Base-by-base conservation (phyloP, 352 stramenopile genomes). In the Pilasporangium apinafurcum region DNA sequence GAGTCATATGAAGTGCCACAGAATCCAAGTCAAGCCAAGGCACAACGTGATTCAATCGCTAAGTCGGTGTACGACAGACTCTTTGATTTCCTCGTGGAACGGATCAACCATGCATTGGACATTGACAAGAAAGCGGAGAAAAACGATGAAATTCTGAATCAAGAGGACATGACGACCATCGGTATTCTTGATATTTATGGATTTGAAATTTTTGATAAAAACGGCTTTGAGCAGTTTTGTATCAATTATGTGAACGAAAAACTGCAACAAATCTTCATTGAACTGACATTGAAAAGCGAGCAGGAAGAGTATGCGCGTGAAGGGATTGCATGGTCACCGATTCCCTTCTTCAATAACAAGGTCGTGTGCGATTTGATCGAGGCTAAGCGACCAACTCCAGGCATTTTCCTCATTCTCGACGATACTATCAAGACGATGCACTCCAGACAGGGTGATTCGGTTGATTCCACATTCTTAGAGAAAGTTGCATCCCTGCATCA, bases 171-270 rank as follows among this genome's bases (percentile, higher is more conserved):
- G 69, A 79, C 67, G 14, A 92, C 60, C 41, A 84, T 98, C 55
- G 88, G 91, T 37, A 94, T 98, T 25, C 65, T 98, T 28, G 95
- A 98, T 56, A 98, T 98, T 47, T 98, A 98, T 56, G 93, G 95
- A 1, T 98, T 98, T 71, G 95, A 98, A 58, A 86, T 87, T 17
- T 98, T 98, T 46, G 70, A 96, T 38, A 84, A 83, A 29, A 98
- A 98, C 56, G 86, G 76, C 13, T 97, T 97, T 56, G 89, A 97
- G 56, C 93, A 98, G 56, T 93, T 97, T 33, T 97, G 89, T 48
- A 97, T 97, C 77, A 97, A 97, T 62, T 97, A 94, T 39, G 87
- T 92, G 38, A 97, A 97, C 62, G 90, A 97, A 49, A 96, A 96
- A 59, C 71, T 97, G 30, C 90, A 97, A 63, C 80, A 91, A 37